Percentiles rank a stretch among this genome's conserved stretches.
These are phyloP conservation scores for Ramaria sp. DNA, from an alignment of 768 basidiomycete genomes.

Conservation along the genomic window DNA sequence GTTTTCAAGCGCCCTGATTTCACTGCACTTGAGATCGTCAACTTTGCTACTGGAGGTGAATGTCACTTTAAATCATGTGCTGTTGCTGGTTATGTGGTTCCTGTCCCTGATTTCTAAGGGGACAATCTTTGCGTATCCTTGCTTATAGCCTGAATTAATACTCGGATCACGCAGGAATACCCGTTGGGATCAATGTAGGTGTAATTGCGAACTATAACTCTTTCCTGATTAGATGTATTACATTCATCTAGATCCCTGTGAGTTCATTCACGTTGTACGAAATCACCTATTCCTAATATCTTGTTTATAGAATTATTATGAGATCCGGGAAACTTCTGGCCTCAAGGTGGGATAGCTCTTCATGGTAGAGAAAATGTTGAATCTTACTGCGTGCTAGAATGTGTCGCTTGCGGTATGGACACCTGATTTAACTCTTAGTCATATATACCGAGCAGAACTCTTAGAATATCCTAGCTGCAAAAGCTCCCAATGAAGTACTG, in stretches of 20 bases:
- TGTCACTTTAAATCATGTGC: background rate
- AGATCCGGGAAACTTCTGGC: slow-evolving; percentile 68
- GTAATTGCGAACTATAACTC: slow-evolving; percentile 9
- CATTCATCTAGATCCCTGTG: slow-evolving; percentile 46
- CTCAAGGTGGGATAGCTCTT: slow-evolving; percentile 39
- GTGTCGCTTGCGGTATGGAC: slow-evolving; percentile 66
- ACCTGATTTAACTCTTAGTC: background rate
- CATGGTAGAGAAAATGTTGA: background rate
- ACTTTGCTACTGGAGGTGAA: slow-evolving; percentile 75
- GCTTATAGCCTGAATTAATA: background rate
- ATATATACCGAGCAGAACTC: background rate
- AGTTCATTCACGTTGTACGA: slow-evolving; percentile 4
- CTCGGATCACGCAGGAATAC: slow-evolving; percentile 44
- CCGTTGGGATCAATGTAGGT: slow-evolving; percentile 73
- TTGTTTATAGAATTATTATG: slow-evolving; percentile 57
- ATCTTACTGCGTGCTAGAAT: slow-evolving; percentile 27
- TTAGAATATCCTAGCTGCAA: slow-evolving; percentile 80
- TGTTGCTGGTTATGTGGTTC: background rate
- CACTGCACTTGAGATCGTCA: slow-evolving; percentile 71
- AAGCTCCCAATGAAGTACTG: slow-evolving; percentile 68
- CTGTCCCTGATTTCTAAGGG: background rate
- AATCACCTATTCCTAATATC: background rate
- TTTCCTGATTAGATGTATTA: slow-evolving; percentile 2
- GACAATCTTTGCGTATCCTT: background rate
- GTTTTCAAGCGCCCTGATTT: slow-evolving; percentile 82